Conservation (phyloP, 768 basidiomycete genomes). For the Tricholoma furcatifolium region DNA sequence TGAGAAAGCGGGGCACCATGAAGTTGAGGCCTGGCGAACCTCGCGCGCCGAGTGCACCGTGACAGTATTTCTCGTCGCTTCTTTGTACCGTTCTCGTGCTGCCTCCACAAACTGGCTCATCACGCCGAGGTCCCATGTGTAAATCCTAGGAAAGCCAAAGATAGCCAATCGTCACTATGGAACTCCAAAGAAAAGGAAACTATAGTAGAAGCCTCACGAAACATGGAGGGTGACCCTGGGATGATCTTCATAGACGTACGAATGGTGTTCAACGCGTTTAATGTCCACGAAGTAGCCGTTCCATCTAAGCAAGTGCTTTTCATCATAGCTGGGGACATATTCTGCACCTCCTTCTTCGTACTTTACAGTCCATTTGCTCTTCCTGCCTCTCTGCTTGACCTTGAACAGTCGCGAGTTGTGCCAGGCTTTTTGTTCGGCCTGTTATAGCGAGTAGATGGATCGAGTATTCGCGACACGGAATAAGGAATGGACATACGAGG, state of each 20-base stretch:
- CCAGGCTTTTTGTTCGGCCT: constrained; percentile 42
- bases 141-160: constrained; percentile 29
- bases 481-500: constrained; percentile 28
- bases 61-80: constrained; percentile 28
- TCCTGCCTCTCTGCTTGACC: constrained; percentile 32
- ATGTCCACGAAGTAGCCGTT: constrained; percentile 34
- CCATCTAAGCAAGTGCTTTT: constrained; percentile 36
- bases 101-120: constrained; percentile 30
- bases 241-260: too few relatives aligned
- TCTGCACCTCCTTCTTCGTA: constrained; percentile 25
- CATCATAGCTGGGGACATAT: constrained; percentile 33
- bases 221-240: constrained; percentile 16
- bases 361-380: constrained; percentile 33
- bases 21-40: constrained; percentile 16
- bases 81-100: constrained; percentile 27
- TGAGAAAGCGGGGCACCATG: not conserved
- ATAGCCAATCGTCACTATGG: not conserved
- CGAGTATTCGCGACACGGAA: too few relatives aligned
- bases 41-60: constrained; percentile 28
- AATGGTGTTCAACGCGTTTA: too few relatives aligned
- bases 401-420: constrained; percentile 33
- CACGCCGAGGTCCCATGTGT: constrained; percentile 30
- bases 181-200: not conserved
- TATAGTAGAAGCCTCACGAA: constrained; percentile 20
- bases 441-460: not conserved